Evolutionary conservation across 495 filamentous ascomycete species (phyloP), one percentile per base, ranked within the genome.

Genomic region (Penicillium cinerascens): DNA sequence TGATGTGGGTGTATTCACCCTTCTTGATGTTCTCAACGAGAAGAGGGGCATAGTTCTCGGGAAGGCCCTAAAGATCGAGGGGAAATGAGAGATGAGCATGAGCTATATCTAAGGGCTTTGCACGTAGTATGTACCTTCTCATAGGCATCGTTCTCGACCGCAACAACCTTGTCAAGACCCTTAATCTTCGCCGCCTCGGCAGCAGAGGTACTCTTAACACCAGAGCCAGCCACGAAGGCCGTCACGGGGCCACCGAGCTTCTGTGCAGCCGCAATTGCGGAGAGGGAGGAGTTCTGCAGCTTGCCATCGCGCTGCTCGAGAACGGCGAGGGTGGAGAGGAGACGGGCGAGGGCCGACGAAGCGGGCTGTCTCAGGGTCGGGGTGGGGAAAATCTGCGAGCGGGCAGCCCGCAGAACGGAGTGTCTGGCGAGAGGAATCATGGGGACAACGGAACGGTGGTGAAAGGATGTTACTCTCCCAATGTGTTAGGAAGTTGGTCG

Each of bases 21-120:
- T 91, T 89, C 79, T 95, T 93, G 71, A 98, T 88, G 70, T 97
- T 98, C 71, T 96, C 91, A 22, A 88, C 88, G 17, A 98, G 79
- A 25, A 98, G 75, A 36, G 91, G 88, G n/a, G 92, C 92, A 63
- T 78, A 97, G 77, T 91, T 98, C 74, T 98, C 93, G 22, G 93
- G 86, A 4, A 98, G 82, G 22, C 89, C 88, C 91, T 96, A 41
- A 23, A 27, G 25, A 44, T 23, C 47, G 11, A 51, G 9, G 44
- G 60, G 18, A 60, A 45, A 27, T 11, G 36, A n/a, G 26, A 13
- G 10, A 2, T 33, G 42, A 43, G 20, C 20, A 43, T 20, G 16
- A 41, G 20, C 29, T 33, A 13, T 10, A 33, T 8, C 29, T 11
- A 13, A 3, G 1, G 29, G n/a, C 10, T 13, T 13, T 13, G 8